Conservation (phyloP, 2,329 filamentous ascomycete species). For the Microdochium bolleyi region DNA sequence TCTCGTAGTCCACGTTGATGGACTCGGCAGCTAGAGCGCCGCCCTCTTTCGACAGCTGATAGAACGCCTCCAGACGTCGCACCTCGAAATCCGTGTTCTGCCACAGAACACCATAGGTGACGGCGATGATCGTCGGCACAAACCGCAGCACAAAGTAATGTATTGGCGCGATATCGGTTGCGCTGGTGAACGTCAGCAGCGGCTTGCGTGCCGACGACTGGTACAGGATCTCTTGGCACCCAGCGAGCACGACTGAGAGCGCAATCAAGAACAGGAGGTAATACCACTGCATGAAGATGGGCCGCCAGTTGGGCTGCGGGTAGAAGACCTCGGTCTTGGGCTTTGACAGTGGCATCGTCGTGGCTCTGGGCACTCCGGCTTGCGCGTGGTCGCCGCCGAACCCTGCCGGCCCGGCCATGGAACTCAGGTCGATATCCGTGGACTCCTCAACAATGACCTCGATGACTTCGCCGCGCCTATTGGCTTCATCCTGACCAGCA, state of each 20-base stretch:
- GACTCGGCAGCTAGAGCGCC: conserved; percentile 57
- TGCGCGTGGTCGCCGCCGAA: conserved; percentile 14
- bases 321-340: conserved; percentile 45
- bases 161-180: conserved; percentile 39
- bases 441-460: conserved; percentile 45
- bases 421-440: conserved; percentile 41
- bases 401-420: conserved; percentile 34
- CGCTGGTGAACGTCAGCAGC: conserved; percentile 39
- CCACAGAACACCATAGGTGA: conserved; percentile 57
- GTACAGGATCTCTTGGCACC: conserved; percentile 46
- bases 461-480: conserved; percentile 50
- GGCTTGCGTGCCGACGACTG: conserved; percentile 35
- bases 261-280: conserved; percentile 47
- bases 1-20: conserved; percentile 69
- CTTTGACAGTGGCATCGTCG: conserved; percentile 26
- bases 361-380: conserved; percentile 18
- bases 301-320: conserved; percentile 59
- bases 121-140: conserved; percentile 51
- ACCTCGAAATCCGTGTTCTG: conserved; percentile 60
- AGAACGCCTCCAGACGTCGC: conserved; percentile 58
- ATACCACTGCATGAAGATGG: conserved; percentile 55
- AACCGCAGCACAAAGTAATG: conserved; percentile 58
- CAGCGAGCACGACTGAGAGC: conserved; percentile 43
- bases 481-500: conserved; percentile 49
- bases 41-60: conserved; percentile 52